A percentile compares a stretch with the other conserved stretches of the same genome.
Conservation (phyloP, 805 yeast genomes). For the Candida coleopterorum region DNA sequence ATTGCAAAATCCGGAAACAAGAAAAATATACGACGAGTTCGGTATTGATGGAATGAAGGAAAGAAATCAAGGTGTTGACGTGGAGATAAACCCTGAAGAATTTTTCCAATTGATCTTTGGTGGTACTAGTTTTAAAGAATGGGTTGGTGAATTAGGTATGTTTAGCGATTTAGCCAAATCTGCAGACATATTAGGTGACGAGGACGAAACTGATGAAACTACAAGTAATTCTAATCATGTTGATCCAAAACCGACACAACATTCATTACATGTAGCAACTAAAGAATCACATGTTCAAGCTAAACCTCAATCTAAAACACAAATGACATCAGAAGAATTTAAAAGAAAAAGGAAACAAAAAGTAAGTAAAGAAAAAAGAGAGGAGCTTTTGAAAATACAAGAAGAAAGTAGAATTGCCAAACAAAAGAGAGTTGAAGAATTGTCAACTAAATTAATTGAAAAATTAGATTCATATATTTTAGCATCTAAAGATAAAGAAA, state of each 20-base stretch:
- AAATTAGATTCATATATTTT: slow-evolving; percentile 49
- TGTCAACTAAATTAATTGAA: slow-evolving; percentile 44
- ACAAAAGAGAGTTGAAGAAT: slow-evolving; percentile 44
- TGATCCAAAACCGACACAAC: neutral
- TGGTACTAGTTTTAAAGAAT: slow-evolving; percentile 71
- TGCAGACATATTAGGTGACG: slow-evolving; percentile 46
- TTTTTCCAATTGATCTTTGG: slow-evolving; percentile 82
- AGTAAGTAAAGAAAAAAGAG: slow-evolving; percentile 37
- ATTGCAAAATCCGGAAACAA: slow-evolving; percentile 63
- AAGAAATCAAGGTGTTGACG: slow-evolving; percentile 58
- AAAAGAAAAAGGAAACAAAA: slow-evolving; percentile 27
- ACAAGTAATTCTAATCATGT: neutral
- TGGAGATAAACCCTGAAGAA: slow-evolving; percentile 71
- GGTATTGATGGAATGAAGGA: slow-evolving; percentile 61
- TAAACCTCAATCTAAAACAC: neutral
- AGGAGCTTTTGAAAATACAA: slow-evolving; percentile 47
- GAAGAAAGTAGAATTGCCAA: slow-evolving; percentile 50
- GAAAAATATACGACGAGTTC: slow-evolving; percentile 73
- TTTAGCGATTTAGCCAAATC: slow-evolving; percentile 68
- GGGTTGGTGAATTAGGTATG: slow-evolving; percentile 81
- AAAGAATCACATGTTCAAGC: neutral
- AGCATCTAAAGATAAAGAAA: slow-evolving; percentile 58
- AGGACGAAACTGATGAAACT: slow-evolving; percentile 15
- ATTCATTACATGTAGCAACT: neutral
- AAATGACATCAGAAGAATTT: slow-evolving; percentile 18